A percentile compares a stretch with the other conserved stretches of the same genome.
Conservation (phyloP, 2,329 filamentous ascomycete genomes). For the Thielaviopsis euricoi region DNA sequence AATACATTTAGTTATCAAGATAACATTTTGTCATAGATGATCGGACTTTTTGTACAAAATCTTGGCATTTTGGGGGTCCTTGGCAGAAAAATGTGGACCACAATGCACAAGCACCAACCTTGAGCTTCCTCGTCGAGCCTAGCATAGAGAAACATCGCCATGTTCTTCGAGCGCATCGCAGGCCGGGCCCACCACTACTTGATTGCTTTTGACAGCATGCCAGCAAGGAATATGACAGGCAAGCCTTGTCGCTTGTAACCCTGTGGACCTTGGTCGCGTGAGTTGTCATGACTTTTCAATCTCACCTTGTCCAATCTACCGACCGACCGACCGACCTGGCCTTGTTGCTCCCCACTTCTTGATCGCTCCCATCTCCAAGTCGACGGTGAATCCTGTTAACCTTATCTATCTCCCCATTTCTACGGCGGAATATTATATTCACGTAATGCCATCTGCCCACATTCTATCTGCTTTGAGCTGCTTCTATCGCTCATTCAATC, state of each 20-base stretch:
- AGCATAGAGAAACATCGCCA: background rate
- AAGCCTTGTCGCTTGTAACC: background rate
- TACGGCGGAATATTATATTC: background rate
- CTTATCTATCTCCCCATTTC: background rate
- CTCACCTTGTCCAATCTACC: too few relatives aligned
- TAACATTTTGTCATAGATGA: too few relatives aligned
- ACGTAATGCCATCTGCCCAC: background rate
- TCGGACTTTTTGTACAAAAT: too few relatives aligned
- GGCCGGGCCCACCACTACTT: too few relatives aligned
- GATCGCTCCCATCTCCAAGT: background rate
- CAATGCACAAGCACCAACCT: too few relatives aligned
- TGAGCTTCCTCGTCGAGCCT: too few relatives aligned
- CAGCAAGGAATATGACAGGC: background rate
- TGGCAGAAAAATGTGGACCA: too few relatives aligned
- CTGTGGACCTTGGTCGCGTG: background rate
- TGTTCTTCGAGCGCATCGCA: background rate
- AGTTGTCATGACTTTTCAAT: too few relatives aligned
- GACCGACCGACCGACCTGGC: too few relatives aligned
- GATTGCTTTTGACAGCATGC: background rate
- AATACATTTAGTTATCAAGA: too few relatives aligned
- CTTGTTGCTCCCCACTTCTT: background rate
- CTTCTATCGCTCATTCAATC: background rate
- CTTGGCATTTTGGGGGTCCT: too few relatives aligned
- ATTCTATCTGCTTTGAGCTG: background rate
- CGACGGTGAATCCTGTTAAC: background rate